Evolutionary conservation across 106 monocot genomes (phyloP).

Genomic region (Xerophyta viscosa): DNA sequence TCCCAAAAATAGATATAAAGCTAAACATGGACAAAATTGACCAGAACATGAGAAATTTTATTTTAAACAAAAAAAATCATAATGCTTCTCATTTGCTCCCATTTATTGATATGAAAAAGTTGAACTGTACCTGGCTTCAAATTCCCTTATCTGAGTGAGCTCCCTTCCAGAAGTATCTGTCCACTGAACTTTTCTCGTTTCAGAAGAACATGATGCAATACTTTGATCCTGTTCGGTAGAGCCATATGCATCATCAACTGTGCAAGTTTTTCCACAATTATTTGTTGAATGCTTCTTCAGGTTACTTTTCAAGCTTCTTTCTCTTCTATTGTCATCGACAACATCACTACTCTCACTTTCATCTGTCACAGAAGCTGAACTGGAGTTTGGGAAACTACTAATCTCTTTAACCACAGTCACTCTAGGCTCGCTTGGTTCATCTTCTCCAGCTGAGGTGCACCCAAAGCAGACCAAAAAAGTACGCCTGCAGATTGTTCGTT

Average conservation of each 20-base stretch:
- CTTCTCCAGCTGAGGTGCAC: slow-evolving; percentile 24
- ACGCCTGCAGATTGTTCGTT: slow-evolving; percentile 27
- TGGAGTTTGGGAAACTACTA: slow-evolving; percentile 11
- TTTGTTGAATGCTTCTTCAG: slow-evolving; percentile 38
- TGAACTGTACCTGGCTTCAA: slow-evolving; percentile 63
- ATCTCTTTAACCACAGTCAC: slow-evolving; percentile 16
- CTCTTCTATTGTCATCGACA: slow-evolving; percentile 25
- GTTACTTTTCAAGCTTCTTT: slow-evolving; percentile 57
- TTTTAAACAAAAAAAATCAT: too few species aligned
- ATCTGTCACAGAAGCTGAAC: slow-evolving; percentile 16
- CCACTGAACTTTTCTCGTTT: slow-evolving; percentile 76
- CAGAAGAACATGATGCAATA: slow-evolving; percentile 15
- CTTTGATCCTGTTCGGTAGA: slow-evolving; percentile 20
- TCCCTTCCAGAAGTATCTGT: slow-evolving; percentile 66
- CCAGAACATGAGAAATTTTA: too few species aligned
- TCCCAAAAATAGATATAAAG: too few species aligned
- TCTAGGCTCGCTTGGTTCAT: slow-evolving; percentile 29
- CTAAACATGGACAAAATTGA: too few species aligned
- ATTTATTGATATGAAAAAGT: too few species aligned
- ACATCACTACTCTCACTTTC: slow-evolving; percentile 11
- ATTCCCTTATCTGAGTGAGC: slow-evolving; percentile 76
- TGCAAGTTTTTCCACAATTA: slow-evolving; percentile 10
- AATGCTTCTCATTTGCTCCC: too few species aligned
- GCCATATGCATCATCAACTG: slow-evolving; percentile 21
- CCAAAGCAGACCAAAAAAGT: slow-evolving; percentile 69